Percentiles rank a stretch among this genome's conserved stretches.
phyloP scores from a whole-genome alignment of 352 stramenopile genomes.

The Pythium vanterpoolii region DNA sequence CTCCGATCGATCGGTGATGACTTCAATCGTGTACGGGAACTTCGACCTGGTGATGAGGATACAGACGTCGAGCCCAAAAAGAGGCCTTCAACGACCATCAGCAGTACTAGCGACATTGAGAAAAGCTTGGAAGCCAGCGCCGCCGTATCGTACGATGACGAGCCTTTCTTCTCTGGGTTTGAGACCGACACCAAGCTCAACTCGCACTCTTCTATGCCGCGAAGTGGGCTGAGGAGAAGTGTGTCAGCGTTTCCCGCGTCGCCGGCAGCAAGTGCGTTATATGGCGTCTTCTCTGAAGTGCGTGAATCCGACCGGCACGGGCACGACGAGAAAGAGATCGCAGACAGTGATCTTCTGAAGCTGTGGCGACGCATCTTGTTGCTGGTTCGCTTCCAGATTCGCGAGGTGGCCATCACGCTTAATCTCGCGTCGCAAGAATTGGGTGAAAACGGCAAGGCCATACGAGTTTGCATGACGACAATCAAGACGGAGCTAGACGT shows the following conservation, averaged over 20 bases:
- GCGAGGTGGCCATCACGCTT: slow-evolving; percentile 31
- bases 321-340: slow-evolving; percentile 45
- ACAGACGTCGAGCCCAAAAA: neutral
- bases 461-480: slow-evolving; percentile 48
- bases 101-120: neutral
- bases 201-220: slow-evolving; percentile 3
- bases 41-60: neutral
- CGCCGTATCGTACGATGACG: slow-evolving; percentile 14
- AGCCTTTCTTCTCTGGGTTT: slow-evolving; percentile 21
- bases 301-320: slow-evolving; percentile 6
- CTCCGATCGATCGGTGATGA: slow-evolving; percentile 72
- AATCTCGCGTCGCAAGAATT: slow-evolving; percentile 10
- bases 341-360: slow-evolving; percentile 54
- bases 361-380: slow-evolving; percentile 59
- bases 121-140: slow-evolving; percentile 11
- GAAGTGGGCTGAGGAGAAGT: slow-evolving; percentile 5
- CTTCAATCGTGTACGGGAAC: slow-evolving; percentile 25
- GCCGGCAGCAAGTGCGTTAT: slow-evolving; percentile 4
- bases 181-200: slow-evolving; percentile 15
- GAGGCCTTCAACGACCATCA: neutral
- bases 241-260: neutral
- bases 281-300: slow-evolving; percentile 8
- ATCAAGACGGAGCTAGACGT: slow-evolving; percentile 64
- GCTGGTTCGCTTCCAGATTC: slow-evolving; percentile 29
- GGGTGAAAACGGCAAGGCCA: slow-evolving; percentile 48